A percentile compares a stretch with the other conserved stretches of the same genome.
These are phyloP conservation scores for Dentipellis sp. DNA, from an alignment of 768 basidiomycete species.

Conservation along the genomic window DNA sequence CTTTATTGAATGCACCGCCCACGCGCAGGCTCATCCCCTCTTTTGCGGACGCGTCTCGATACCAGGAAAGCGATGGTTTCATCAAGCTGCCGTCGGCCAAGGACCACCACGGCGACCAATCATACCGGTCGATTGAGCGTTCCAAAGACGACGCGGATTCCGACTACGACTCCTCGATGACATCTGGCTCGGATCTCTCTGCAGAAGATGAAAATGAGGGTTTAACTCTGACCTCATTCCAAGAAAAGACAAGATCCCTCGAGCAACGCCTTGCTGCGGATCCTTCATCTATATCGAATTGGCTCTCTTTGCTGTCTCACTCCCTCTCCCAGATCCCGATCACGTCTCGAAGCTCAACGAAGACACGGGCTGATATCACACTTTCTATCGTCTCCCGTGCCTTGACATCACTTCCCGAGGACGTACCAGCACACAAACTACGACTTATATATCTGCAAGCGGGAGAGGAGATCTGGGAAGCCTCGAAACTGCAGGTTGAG, in stretches of 20 bases:
- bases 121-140: constrained; percentile 39
- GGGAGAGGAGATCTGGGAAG: constrained; percentile 65
- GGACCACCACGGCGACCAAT: constrained; percentile 28
- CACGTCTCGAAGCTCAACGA: constrained; percentile 57
- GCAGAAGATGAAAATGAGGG: constrained; percentile 5
- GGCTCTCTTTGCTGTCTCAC: constrained; percentile 57
- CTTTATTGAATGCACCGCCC: constrained; percentile 44
- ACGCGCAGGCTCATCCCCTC: constrained; percentile 37
- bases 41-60: constrained; percentile 29
- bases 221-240: constrained; percentile 29
- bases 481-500: constrained; percentile 42
- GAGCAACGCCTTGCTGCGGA: constrained; percentile 44
- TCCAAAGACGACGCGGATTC: constrained; percentile 23
- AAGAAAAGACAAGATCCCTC: constrained; percentile 47
- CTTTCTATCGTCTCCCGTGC: constrained; percentile 61
- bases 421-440: constrained; percentile 38
- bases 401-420: constrained; percentile 42
- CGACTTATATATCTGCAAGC: constrained; percentile 59
- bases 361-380: constrained; percentile 62
- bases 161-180: constrained; percentile 23
- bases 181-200: constrained; percentile 4
- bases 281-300: constrained; percentile 44
- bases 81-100: constrained; percentile 44
- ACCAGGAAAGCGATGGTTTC: constrained; percentile 61
- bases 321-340: constrained; percentile 54